Conservation (phyloP, 345 rosid species). For the Lumnitzera littorea region DNA sequence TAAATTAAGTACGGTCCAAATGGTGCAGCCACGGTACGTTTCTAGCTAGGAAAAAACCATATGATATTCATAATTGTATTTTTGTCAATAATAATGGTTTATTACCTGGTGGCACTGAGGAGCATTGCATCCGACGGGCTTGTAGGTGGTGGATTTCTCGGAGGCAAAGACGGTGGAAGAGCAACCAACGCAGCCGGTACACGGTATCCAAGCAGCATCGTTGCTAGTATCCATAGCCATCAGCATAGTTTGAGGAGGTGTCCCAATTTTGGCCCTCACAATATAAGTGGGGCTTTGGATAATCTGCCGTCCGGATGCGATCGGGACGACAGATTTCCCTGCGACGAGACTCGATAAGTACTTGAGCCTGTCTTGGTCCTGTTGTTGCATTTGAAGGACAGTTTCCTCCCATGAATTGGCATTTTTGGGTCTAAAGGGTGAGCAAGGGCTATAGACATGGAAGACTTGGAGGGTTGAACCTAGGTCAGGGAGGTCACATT, state of each 20-base stretch:
- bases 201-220: slow-evolving; percentile 28
- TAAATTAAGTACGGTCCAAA: not conserved
- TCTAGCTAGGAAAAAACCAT: not conserved
- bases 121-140: slow-evolving; percentile 47
- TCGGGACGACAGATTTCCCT: slow-evolving; percentile 45
- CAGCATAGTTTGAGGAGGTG: slow-evolving; percentile 28
- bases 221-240: slow-evolving; percentile 28
- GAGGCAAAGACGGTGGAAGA: slow-evolving; percentile 44
- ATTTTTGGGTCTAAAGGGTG: slow-evolving; percentile 57
- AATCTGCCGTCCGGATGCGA: slow-evolving; percentile 23
- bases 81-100: not conserved
- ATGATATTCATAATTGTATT: too few relatives aligned
- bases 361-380: slow-evolving; percentile 68
- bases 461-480: slow-evolving; percentile 64
- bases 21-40: not conserved
- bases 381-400: slow-evolving; percentile 54
- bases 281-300: slow-evolving; percentile 28
- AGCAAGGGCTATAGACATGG: slow-evolving; percentile 69
- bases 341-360: slow-evolving; percentile 72
- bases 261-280: slow-evolving; percentile 20
- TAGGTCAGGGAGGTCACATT: slow-evolving; percentile 34
- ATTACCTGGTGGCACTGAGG: slow-evolving; percentile 86
- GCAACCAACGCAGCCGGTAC: slow-evolving; percentile 28
- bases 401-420: slow-evolving; percentile 76
- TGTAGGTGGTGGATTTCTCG: slow-evolving; percentile 51